Evolutionary conservation across 139 green algal species (phyloP).

Genomic region (Micromonas commoda): DNA sequence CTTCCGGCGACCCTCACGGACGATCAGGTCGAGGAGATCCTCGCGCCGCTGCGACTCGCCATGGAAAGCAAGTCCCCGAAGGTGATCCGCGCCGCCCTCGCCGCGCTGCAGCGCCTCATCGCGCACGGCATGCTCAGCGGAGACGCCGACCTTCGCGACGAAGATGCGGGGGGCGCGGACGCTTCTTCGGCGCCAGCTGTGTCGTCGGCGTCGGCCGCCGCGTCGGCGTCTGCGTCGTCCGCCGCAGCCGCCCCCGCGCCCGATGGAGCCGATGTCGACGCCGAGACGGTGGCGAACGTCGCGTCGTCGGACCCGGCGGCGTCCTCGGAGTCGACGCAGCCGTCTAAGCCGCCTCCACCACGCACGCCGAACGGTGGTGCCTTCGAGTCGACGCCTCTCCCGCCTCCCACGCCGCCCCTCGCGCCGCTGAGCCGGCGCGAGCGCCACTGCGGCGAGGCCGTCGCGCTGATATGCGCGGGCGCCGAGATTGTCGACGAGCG

Average conservation of each 20-base stretch:
- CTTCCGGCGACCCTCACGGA: not conserved
- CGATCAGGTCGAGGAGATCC: constrained; percentile 24
- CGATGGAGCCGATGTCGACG: not conserved
- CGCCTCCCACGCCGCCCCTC: not conserved
- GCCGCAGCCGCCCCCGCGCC: too few relatives aligned
- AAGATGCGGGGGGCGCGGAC: not conserved
- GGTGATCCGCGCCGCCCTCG: constrained; percentile 73
- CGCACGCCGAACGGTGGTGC: too few relatives aligned
- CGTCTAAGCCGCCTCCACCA: not conserved
- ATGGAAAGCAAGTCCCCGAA: constrained; percentile 53
- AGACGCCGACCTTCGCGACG: constrained; percentile 38
- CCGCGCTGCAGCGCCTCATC: constrained; percentile 87
- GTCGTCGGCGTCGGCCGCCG: constrained; percentile 25
- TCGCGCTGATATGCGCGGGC: constrained; percentile 54
- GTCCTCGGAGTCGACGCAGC: constrained; percentile 7
- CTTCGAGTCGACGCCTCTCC: too few relatives aligned
- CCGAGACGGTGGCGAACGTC: constrained; percentile 12
- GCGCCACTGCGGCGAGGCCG: not conserved
- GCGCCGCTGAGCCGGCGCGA: not conserved
- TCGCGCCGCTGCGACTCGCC: constrained; percentile 29
- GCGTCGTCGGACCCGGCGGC: constrained; percentile 21
- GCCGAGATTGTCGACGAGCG: constrained; percentile 86
- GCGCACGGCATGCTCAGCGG: constrained; percentile 62
- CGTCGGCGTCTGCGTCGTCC: too few relatives aligned
- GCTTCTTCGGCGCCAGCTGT: constrained; percentile 37